Evolutionary conservation across 805 yeast genomes (phyloP), one percentile per base, ranked within the genome.

Genomic region (Barnettozyma pratensis): DNA sequence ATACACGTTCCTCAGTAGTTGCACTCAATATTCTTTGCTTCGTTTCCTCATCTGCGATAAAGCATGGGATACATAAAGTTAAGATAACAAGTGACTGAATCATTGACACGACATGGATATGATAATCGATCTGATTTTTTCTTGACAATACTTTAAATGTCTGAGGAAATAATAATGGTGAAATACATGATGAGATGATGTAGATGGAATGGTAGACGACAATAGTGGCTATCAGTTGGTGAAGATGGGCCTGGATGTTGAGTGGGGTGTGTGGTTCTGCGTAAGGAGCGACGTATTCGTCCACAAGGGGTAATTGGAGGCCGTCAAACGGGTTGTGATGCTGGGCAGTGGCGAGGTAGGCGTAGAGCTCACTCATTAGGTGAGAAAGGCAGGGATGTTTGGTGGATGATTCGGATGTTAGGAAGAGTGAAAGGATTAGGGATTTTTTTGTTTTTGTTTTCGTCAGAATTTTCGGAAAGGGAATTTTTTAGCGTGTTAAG

Each of bases 61-160:
- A 44, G 37, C 42, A 47, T 6, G 50, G 50, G n/a, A 47, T 39
- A 37, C 44, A 44, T 10, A 83, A 59, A 28, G 70, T 59, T 27
- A 89, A 65, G 26, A 95, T 83, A 26, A 86, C 54, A 0, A 88
- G 37, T 36, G 94, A 80, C 67, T 94, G 97, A 26, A 90, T 77
- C 75, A 87, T 80, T 2, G 97, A 86, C 5, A 89, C 96, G 28
- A 87, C 76, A 66, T 91, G 98, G 58, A 87, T 83, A 64, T 88
- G 91, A 64, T 87, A 88, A 63, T 88, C 86, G 54, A 83, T 59
- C 56, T 73, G 73, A 36, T 78, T 76, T 57, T 79, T 78, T n/a
- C 56, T 53, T 38, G 65, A 61, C 41, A 63, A 36, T 3, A 52
- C 36, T 12, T 52, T 49, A 47, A 65, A 59, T 37, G 56, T 44